Conservation (phyloP, 768 basidiomycete genomes). For the Kwoniella europaea region DNA sequence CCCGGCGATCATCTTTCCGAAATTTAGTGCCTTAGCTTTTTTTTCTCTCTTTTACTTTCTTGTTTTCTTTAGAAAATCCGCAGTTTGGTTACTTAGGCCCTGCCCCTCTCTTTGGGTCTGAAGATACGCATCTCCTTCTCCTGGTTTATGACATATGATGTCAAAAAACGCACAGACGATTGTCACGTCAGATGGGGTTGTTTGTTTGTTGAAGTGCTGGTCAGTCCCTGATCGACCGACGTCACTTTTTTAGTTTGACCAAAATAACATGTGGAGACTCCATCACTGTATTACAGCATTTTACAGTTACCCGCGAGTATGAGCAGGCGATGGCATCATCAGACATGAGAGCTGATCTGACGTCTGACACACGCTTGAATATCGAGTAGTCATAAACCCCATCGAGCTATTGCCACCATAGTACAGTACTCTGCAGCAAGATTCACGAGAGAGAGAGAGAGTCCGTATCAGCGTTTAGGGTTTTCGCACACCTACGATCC, state of each 20-base stretch:
- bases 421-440: too few species aligned
- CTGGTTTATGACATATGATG: not conserved
- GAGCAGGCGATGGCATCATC: constrained; percentile 8
- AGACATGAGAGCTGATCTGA: not conserved
- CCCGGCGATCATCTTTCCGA: constrained; percentile 15
- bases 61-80: not conserved
- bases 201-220: not conserved
- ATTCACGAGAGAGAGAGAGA: too few species aligned
- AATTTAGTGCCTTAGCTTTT: not conserved
- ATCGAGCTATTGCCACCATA: too few species aligned
- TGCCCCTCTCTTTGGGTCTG: not conserved
- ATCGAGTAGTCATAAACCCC: too few species aligned
- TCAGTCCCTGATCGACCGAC: constrained; percentile 24
- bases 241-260: not conserved
- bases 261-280: too few species aligned
- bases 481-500: too few species aligned
- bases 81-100: not conserved
- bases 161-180: not conserved
- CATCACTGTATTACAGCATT: too few species aligned
- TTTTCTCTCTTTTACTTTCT: not conserved
- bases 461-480: too few species aligned
- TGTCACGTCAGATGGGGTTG: not conserved
- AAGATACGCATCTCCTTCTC: not conserved
- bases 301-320: not conserved
- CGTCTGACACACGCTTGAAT: too few species aligned